A percentile compares a stretch with the other conserved stretches of the same genome.
Evolutionary conservation across 2,329 filamentous ascomycete species (phyloP).

Genomic region (Fusarium longipes): DNA sequence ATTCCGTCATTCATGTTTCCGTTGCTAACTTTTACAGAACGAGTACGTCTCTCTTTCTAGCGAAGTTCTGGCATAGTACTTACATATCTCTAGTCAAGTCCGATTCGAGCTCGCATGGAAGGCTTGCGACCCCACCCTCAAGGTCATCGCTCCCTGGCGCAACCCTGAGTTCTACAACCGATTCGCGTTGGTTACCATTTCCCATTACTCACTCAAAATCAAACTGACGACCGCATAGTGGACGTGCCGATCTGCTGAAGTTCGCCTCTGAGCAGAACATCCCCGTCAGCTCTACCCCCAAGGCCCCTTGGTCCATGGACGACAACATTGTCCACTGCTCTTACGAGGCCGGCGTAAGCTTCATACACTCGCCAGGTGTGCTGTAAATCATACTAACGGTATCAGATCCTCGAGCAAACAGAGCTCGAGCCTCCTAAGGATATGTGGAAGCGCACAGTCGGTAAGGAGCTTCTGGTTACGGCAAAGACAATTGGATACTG

Average conservation of each 20-base stretch:
- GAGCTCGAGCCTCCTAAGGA: slow-evolving; percentile 70
- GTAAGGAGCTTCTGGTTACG: neutral
- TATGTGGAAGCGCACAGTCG: slow-evolving; percentile 73
- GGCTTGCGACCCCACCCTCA: slow-evolving; percentile 69
- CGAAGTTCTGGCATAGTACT: neutral
- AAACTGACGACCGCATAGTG: slow-evolving; percentile 8
- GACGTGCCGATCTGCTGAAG: slow-evolving; percentile 70
- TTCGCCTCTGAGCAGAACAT: slow-evolving; percentile 75
- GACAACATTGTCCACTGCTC: slow-evolving; percentile 44
- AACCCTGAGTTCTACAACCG: slow-evolving; percentile 75
- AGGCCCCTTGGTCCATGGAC: slow-evolving; percentile 73
- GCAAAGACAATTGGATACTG: neutral
- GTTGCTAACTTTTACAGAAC: slow-evolving; percentile 1
- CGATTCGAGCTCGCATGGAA: slow-evolving; percentile 54
- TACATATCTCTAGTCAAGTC: slow-evolving; percentile 50
- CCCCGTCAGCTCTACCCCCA: slow-evolving; percentile 78
- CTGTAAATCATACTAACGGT: neutral
- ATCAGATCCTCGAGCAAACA: slow-evolving; percentile 58
- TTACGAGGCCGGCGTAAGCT: slow-evolving; percentile 28
- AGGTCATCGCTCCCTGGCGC: slow-evolving; percentile 80
- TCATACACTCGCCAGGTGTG: too few species aligned
- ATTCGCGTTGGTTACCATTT: slow-evolving; percentile 58
- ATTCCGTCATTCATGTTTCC: neutral
- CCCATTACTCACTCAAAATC: neutral
- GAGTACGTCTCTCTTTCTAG: slow-evolving; percentile 5